These are phyloP conservation scores for Macrophomina pseudophaseolina DNA, from an alignment of 2,329 filamentous ascomycete genomes.

Conservation along the genomic window DNA sequence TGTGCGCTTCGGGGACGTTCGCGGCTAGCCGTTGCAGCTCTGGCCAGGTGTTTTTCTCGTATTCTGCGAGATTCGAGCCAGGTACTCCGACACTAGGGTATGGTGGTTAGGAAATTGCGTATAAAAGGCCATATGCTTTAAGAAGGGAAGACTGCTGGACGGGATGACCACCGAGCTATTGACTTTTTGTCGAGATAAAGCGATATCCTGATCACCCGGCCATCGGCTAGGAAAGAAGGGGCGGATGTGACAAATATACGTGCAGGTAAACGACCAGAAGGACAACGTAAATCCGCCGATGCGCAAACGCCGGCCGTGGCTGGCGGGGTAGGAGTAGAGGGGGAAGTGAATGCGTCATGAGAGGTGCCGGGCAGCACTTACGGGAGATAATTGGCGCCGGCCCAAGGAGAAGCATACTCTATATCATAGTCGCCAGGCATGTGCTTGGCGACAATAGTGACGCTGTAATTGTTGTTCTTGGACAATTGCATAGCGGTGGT, in stretches of 20 bases:
- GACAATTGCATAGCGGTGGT: conserved; percentile 69
- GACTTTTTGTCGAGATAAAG: too few species aligned
- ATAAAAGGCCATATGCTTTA: background rate
- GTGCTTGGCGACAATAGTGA: conserved; percentile 82
- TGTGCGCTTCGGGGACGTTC: conserved; percentile 75
- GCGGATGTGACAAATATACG: too few species aligned
- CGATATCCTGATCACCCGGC: too few species aligned
- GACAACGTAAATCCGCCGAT: too few species aligned
- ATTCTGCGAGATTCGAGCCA: conserved; percentile 45
- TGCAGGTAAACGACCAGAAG: too few species aligned
- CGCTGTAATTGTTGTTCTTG: conserved; percentile 57
- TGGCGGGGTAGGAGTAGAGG: background rate
- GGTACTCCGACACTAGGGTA: conserved; percentile 46
- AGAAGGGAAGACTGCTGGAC: background rate
- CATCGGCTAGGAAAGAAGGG: too few species aligned
- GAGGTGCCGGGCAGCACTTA: background rate
- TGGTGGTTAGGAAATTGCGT: background rate
- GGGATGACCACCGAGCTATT: background rate
- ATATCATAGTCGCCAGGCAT: conserved; percentile 94
- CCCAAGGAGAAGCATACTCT: conserved; percentile 89
- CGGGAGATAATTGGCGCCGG: conserved; percentile 79
- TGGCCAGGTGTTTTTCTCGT: conserved; percentile 52
- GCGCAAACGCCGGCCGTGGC: too few species aligned
- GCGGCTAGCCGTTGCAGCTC: conserved; percentile 53
- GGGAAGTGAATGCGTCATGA: background rate